These are phyloP conservation scores for Onygena corvina DNA, from an alignment of 2,329 filamentous ascomycete genomes.

Conservation along the genomic window DNA sequence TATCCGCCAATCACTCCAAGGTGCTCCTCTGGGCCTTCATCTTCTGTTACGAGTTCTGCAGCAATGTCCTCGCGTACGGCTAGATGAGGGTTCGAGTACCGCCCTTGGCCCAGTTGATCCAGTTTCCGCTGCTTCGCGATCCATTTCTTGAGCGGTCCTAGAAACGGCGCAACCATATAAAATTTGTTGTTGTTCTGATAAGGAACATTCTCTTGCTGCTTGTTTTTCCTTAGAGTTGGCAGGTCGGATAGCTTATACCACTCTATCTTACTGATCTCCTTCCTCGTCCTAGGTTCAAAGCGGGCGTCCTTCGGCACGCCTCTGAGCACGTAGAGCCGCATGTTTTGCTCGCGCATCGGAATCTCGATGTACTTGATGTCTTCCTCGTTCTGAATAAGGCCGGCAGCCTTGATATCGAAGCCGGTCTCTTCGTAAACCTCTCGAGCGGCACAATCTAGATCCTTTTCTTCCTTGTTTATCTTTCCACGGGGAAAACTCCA, in stretches of 20 bases:
- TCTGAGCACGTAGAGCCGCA: conserved; percentile 83
- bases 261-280: conserved; percentile 93
- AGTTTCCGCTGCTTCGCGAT: conserved; percentile 69
- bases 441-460: conserved; percentile 82
- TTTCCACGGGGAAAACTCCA: conserved; percentile 97
- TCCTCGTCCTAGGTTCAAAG: conserved; percentile 83
- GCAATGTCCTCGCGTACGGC: conserved; percentile 31
- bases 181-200: conserved; percentile 55
- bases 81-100: conserved; percentile 39
- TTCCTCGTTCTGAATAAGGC: conserved; percentile 59
- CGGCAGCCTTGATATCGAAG: conserved; percentile 64
- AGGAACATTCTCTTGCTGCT: conserved; percentile 41
- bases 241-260: conserved; percentile 90
- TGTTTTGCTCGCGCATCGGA: conserved; percentile 82
- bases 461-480: conserved; percentile 94
- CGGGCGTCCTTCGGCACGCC: conserved; percentile 74
- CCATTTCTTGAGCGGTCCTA: conserved; percentile 78
- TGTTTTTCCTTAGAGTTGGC: conserved; percentile 65
- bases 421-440: conserved; percentile 97
- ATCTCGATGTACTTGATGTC: conserved; percentile 76
- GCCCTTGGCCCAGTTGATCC: conserved; percentile 49
- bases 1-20: conserved; percentile 11
- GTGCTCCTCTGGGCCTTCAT: conserved; percentile 16
- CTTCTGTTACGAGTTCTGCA: conserved; percentile 14
- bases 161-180: conserved; percentile 94